phyloP scores from a whole-genome alignment of 495 filamentous ascomycete species.

The Xylaria grammica region DNA sequence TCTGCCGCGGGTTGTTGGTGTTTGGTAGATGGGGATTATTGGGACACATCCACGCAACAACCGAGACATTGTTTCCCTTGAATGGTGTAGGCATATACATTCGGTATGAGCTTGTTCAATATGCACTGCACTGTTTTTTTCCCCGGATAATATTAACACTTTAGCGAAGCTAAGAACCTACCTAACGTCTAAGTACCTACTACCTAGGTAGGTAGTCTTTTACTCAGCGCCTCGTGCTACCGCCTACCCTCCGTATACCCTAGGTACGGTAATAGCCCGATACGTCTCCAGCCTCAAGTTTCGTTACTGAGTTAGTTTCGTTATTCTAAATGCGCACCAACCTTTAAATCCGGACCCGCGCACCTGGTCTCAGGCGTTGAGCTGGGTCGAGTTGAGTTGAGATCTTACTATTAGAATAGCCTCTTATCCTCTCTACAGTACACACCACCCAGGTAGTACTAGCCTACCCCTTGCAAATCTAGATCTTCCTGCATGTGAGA shows the following conservation, averaged over 20 bases:
- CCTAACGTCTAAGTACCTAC: too few relatives aligned
- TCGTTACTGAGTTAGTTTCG: background rate
- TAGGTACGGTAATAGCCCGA: background rate
- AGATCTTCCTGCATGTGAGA: constrained; percentile 12
- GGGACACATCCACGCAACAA: constrained; percentile 9
- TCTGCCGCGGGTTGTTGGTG: background rate
- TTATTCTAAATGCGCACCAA: background rate
- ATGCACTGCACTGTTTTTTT: background rate
- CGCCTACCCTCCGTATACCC: too few relatives aligned
- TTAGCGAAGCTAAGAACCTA: constrained; percentile 18
- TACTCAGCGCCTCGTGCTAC: background rate
- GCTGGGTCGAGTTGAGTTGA: background rate
- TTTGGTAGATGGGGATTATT: background rate
- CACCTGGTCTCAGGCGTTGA: too few relatives aligned
- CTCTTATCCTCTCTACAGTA: constrained; percentile 1
- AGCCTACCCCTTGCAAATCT: background rate
- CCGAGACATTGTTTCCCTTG: constrained; percentile 15
- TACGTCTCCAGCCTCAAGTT: background rate
- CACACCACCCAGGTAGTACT: too few relatives aligned
- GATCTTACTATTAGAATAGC: background rate
- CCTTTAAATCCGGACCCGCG: background rate
- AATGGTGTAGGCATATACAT: too few relatives aligned
- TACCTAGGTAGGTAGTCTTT: background rate
- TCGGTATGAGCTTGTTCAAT: background rate
- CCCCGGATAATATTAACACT: background rate